These are phyloP conservation scores for Sugiyamaella novakii DNA, from an alignment of 1,139 yeast species.

Conservation along the genomic window DNA sequence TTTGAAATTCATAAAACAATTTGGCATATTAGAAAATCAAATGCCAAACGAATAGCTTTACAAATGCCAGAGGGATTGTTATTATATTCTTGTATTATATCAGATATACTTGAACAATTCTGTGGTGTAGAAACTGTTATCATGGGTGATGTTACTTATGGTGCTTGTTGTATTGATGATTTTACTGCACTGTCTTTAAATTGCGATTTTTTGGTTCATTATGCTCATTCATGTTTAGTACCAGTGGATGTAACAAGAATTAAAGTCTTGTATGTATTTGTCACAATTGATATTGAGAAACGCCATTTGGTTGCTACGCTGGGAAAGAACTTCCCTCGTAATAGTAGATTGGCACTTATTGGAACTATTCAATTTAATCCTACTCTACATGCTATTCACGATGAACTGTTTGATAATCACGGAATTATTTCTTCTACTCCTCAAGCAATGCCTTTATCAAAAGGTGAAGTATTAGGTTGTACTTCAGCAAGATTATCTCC, in stretches of 20 bases:
- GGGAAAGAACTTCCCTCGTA: slow-evolving; percentile 65
- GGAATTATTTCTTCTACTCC: slow-evolving; percentile 66
- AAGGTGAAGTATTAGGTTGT: slow-evolving; percentile 96
- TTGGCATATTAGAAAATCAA: slow-evolving; percentile 79
- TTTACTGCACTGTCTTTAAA: slow-evolving; percentile 89
- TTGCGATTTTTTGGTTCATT: slow-evolving; percentile 93
- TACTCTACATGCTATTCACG: slow-evolving; percentile 76
- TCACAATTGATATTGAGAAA: slow-evolving; percentile 87
- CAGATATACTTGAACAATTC: slow-evolving; percentile 91
- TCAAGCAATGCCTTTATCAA: slow-evolving; percentile 88
- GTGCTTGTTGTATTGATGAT: slow-evolving; percentile 98
- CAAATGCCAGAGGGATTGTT: slow-evolving; percentile 98
- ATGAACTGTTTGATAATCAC: slow-evolving; percentile 45
- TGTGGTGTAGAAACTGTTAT: slow-evolving; percentile 85
- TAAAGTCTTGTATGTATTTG: slow-evolving; percentile 92
- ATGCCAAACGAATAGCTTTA: slow-evolving; percentile 78
- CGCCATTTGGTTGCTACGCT: slow-evolving; percentile 77
- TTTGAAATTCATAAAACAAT: slow-evolving; percentile 95
- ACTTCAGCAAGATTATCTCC: slow-evolving; percentile 77
- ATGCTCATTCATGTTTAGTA: slow-evolving; percentile 95
- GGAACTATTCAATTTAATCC: slow-evolving; percentile 98
- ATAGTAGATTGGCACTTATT: slow-evolving; percentile 71
- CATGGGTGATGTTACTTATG: slow-evolving; percentile 99
- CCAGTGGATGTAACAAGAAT: slow-evolving; percentile 91
- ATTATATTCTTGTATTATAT: slow-evolving; percentile 79